Evolutionary conservation across 169 alveolate species (phyloP).

Genomic region (Eimeria sp.): DNA sequence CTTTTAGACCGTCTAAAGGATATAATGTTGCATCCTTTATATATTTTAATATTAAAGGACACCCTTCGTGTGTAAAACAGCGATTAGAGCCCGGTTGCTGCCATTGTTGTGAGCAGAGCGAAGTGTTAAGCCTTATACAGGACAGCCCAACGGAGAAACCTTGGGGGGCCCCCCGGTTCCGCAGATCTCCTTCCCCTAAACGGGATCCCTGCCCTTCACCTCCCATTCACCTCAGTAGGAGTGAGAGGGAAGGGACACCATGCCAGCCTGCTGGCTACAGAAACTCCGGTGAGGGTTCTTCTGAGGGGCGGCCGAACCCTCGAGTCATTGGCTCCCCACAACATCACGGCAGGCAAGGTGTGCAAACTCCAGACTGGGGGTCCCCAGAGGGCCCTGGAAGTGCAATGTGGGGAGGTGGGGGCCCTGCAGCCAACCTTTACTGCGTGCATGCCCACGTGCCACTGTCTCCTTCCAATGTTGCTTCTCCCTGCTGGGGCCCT

Average conservation of each 20-base stretch:
- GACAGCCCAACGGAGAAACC: not conserved
- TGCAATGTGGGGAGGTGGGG: not conserved
- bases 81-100: not conserved
- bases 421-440: not conserved
- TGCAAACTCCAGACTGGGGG: not conserved
- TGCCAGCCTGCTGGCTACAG: not conserved
- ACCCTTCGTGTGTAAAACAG: too few relatives aligned
- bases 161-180: slow-evolving; percentile 30
- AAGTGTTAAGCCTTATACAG: slow-evolving; percentile 53
- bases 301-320: not conserved
- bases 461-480: not conserved
- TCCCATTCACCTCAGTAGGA: not conserved
- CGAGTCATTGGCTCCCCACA: not conserved
- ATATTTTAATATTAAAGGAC: too few relatives aligned
- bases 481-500: slow-evolving; percentile 39
- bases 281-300: slow-evolving; percentile 19
- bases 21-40: too few relatives aligned
- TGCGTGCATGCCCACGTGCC: slow-evolving; percentile 64
- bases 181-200: not conserved
- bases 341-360: not conserved
- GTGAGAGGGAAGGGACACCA: not conserved
- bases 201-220: not conserved
- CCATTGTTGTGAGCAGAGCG: slow-evolving; percentile 7
- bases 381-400: not conserved
- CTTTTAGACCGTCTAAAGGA: too few relatives aligned